Evolutionary conservation across 352 stramenopile genomes (phyloP), one percentile per base, ranked within the genome.

Genomic region (Phytophthora constricta): DNA sequence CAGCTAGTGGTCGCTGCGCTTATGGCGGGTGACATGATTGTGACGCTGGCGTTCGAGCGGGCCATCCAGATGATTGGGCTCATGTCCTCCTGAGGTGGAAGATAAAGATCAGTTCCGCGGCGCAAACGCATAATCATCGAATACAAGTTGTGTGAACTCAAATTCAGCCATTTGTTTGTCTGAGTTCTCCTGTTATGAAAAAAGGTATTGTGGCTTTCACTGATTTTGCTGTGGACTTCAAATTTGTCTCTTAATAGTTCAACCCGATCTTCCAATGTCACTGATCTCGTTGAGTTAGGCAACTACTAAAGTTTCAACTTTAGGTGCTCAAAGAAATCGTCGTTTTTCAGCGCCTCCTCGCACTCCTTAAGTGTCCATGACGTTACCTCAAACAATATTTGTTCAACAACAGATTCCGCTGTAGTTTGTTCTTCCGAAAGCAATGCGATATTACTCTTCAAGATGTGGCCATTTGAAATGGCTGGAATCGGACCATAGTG

Each of bases 21-120:
- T 27, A 91, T 91, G 79, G 68, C 47, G 34, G 79, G 68, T 14
- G 75, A 91, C 53, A 91, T 80, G 2, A 55, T 84, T 17, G 62
- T 71, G n/a, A 85, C 83, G 19, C 37, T 91, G 7, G 51, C 54
- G 0, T 85, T 87, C 45, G 82, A 91, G 61, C 66, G 67, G 31
- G 67, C 62, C 14, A 60, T 79, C 17, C 71, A 74, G 45, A 74
- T 76, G 62, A 76, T 76, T 14, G 62, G 59, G 43, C 62, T 62
- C 23, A 34, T 55, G 3, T 55, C 46, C 9, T 41, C 43, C 34
- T 79, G 25, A 75, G n/a, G n/a, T n/a, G n/a, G n/a, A n/a, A n/a
- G n/a, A n/a, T n/a, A n/a, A n/a, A n/a, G n/a, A n/a, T n/a, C n/a
- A n/a, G n/a, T n/a, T n/a, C n/a, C n/a, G n/a, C n/a, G n/a, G n/a